phyloP scores from a whole-genome alignment of 768 basidiomycete species.

The Hygrocybe punicea region DNA sequence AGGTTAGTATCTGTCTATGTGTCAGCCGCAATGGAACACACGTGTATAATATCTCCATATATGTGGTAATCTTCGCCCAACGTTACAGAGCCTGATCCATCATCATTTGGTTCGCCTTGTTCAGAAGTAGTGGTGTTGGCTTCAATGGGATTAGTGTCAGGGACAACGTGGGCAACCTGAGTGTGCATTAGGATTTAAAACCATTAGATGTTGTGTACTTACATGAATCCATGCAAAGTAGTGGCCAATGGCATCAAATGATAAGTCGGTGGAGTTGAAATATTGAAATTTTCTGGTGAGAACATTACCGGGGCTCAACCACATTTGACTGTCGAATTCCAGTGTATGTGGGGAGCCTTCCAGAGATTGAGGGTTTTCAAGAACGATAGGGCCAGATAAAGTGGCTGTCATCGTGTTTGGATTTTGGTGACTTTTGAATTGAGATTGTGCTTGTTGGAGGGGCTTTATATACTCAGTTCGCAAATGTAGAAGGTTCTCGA shows the following conservation, averaged over 20 bases:
- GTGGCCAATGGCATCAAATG: neutral
- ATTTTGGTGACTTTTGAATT: neutral
- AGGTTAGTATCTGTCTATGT: neutral
- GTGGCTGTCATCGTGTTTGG: neutral
- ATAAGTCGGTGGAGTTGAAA: neutral
- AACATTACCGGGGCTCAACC: neutral
- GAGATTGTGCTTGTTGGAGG: neutral
- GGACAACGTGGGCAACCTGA: neutral
- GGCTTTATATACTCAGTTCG: neutral
- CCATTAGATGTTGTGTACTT: neutral
- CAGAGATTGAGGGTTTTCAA: neutral
- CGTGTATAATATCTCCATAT: neutral
- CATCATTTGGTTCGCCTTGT: neutral
- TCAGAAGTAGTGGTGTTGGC: too few relatives aligned
- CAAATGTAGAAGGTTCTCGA: neutral
- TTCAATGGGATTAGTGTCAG: neutral
- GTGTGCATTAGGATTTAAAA: neutral
- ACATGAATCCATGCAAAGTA: conserved; percentile 1
- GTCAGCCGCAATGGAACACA: neutral
- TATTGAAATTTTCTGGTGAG: neutral
- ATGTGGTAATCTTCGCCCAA: neutral
- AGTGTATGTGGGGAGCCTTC: neutral
- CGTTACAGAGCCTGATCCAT: neutral
- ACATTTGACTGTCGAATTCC: too few relatives aligned
- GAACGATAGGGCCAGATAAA: neutral